A percentile compares a stretch with the other conserved stretches of the same genome.
phyloP scores from a whole-genome alignment of 441 rosid species.

The Populus hybrid region DNA sequence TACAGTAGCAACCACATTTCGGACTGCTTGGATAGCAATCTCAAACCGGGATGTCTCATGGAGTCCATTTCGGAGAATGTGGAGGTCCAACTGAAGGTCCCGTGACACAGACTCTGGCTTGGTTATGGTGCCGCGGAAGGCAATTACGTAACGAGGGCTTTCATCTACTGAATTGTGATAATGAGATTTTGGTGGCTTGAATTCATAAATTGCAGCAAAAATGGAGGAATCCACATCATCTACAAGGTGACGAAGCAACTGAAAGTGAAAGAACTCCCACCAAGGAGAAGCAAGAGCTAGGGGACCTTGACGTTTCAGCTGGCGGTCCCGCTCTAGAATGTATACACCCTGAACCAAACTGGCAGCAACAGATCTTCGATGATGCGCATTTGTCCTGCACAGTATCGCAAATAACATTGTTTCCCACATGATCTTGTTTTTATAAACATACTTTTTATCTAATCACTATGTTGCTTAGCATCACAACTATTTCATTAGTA shows the following conservation, averaged over 20 bases:
- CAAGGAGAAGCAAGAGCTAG: slow-evolving; percentile 73
- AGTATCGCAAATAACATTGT: neutral
- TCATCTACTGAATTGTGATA: slow-evolving; percentile 26
- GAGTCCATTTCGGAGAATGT: slow-evolving; percentile 65
- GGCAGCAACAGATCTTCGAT: slow-evolving; percentile 72
- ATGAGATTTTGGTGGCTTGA: slow-evolving; percentile 39
- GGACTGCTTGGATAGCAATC: slow-evolving; percentile 74
- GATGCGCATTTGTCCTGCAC: slow-evolving; percentile 65
- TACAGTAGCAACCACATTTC: slow-evolving; percentile 59
- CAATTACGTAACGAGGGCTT: slow-evolving; percentile 64
- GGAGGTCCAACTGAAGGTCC: slow-evolving; percentile 67
- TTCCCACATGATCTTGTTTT: neutral
- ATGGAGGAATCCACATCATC: slow-evolving; percentile 76
- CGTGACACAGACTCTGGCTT: slow-evolving; percentile 70
- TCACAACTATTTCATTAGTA: neutral
- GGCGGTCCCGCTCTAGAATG: slow-evolving; percentile 86
- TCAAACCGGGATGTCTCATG: slow-evolving; percentile 74
- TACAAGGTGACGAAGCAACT: slow-evolving; percentile 53
- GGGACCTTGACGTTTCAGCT: slow-evolving; percentile 59
- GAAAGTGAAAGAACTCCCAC: slow-evolving; percentile 86
- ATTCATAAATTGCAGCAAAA: slow-evolving; percentile 84
- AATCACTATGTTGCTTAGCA: neutral
- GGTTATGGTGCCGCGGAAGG: slow-evolving; percentile 79
- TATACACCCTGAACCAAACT: slow-evolving; percentile 82
- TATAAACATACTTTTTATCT: neutral